Conservation (phyloP, 202 grass and related monocot genomes). For the Alloteropsis angusta region DNA sequence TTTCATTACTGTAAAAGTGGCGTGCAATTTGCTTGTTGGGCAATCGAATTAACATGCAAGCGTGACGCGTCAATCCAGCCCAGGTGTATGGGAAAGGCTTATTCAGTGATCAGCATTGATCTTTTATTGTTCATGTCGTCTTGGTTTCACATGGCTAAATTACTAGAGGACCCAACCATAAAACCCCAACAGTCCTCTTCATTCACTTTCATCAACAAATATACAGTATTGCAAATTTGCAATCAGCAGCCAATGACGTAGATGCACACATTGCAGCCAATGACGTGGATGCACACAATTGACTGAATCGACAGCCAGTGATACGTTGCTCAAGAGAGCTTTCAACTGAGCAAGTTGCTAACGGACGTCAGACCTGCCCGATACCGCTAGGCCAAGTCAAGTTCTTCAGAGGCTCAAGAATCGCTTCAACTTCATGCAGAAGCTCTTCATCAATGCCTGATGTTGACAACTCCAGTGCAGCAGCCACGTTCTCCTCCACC, state of each 20-base stretch:
- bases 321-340: background rate
- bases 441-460: slow-evolving; percentile 69
- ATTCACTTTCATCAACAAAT: background rate
- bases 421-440: slow-evolving; percentile 58
- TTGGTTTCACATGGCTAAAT: background rate
- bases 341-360: background rate
- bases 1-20: background rate
- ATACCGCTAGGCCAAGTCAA: slow-evolving; percentile 84
- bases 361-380: slow-evolving; percentile 35
- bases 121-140: slow-evolving; percentile 12
- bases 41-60: background rate
- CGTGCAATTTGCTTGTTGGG: background rate
- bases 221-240: background rate
- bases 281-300: background rate
- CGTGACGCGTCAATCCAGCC: background rate
- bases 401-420: slow-evolving; percentile 70
- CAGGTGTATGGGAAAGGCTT: background rate
- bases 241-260: background rate
- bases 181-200: background rate
- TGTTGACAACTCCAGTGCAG: slow-evolving; percentile 47
- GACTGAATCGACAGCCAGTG: background rate
- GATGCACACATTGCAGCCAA: background rate
- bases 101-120: background rate
- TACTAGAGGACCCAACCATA: background rate
- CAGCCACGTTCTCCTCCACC: slow-evolving; percentile 88